These are phyloP conservation scores for Malassezia yamatoensis DNA, from an alignment of 1,284 basidiomycete species.

Conservation along the genomic window DNA sequence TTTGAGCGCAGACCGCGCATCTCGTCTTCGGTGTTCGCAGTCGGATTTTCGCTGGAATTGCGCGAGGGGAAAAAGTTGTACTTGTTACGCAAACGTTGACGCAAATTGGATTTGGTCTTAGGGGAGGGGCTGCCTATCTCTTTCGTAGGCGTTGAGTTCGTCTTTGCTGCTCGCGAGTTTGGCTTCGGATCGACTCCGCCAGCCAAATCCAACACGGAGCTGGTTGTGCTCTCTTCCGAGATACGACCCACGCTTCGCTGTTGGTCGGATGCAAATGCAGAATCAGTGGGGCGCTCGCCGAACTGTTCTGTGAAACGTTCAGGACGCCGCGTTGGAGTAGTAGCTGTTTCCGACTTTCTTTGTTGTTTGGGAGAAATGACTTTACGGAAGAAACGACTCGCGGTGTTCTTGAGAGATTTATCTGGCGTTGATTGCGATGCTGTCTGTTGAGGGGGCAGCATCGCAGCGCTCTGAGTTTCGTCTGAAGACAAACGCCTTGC, in stretches of 20 bases:
- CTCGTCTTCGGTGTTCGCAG: background rate
- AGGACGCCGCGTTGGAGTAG: background rate
- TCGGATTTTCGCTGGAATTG: background rate
- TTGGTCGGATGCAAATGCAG: background rate
- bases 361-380: background rate
- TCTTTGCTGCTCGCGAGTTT: too few species aligned
- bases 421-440: background rate
- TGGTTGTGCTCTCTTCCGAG: too few species aligned
- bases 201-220: too few species aligned
- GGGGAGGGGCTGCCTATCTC: too few species aligned
- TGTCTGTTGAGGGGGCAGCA: background rate
- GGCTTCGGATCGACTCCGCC: too few species aligned
- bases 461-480: too few species aligned
- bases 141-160: too few species aligned
- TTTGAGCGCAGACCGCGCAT: too few species aligned
- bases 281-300: background rate
- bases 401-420: conserved; percentile 11
- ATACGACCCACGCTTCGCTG: too few species aligned
- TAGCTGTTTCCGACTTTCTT: background rate
- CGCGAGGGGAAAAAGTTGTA: background rate
- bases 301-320: background rate
- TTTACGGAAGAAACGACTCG: conserved; percentile 13
- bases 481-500: too few species aligned
- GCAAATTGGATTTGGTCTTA: background rate
- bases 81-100: conserved; percentile 1